Evolutionary conservation across 2,329 filamentous ascomycete genomes (phyloP), one percentile per base, ranked within the genome.

Genomic region (Cordyceps cateniannulata): DNA sequence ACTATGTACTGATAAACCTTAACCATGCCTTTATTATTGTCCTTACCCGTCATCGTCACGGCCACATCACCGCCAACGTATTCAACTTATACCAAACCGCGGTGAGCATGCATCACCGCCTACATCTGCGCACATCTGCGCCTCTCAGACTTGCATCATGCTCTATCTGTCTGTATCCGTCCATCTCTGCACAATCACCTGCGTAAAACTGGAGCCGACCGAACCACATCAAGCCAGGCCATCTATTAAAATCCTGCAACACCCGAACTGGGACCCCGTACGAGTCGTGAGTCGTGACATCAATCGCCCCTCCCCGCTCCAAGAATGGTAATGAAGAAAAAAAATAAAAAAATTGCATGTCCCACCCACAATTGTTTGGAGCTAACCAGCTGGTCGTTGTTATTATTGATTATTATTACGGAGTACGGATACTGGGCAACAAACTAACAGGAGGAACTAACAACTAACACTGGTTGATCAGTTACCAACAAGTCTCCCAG

Each of bases 281-380:
- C 55, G 55, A 45, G 40, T 44, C 8, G 12, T 14, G 44, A 51
- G 56, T 59, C 56, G 56, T 59, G 56, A 59, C 56, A 50, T 59
- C 56, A 59, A 50, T 32, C 45, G 24, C 55, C 56, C 56, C 29
- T 42, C 35, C 40, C 55, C 9, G 1, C 16, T 42, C 56, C 56
- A 50, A 59, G 22, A 59, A 51, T 22, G 47, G 47, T 20, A 52
- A 50, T 50, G 51, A 51, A 59, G 38, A 24, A 44, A 54, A 54
- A 61, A 57, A 54, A 8, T 6, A 45, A 22, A 56, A 53, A 59
- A 56, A 48, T 51, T 47, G 45, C 25, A 20, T 20, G 38, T 18
- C 48, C n/a, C 35, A 60, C 50, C 51, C 59, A 48, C 42, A 35
- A 27, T 47, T 56, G 59, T 40, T 35, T 48, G 14, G 27, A 47